Conservation (phyloP, 345 rosid genomes). For the Camelina laxa region DNA sequence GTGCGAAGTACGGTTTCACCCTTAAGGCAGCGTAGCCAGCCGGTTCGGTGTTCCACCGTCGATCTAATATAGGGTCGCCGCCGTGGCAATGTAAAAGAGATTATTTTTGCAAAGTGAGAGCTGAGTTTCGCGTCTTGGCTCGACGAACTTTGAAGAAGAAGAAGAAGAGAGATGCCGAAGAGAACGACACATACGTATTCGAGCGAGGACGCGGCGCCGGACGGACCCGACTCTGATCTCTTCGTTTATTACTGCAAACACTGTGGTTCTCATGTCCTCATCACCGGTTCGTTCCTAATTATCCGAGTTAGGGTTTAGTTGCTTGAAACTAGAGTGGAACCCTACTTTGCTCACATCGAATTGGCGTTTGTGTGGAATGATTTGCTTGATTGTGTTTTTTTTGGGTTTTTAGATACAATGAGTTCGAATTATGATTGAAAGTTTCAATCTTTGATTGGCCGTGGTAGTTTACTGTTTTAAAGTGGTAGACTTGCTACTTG, state of each 20-base stretch:
- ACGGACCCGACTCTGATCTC: conserved; percentile 96
- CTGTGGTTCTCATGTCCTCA: conserved; percentile 95
- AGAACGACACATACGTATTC: conserved; percentile 99
- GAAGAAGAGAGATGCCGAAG: conserved; percentile 78
- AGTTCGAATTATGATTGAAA: conserved; percentile 1
- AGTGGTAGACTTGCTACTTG: neutral
- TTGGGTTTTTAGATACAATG: neutral
- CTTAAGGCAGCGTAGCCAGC: neutral
- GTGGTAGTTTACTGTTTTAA: neutral
- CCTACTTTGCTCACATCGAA: neutral
- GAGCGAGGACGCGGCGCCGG: conserved; percentile 98
- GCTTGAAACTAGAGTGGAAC: conserved; percentile 11
- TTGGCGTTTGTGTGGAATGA: conserved; percentile 17
- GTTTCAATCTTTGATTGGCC: conserved; percentile 16
- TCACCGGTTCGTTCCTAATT: conserved; percentile 65
- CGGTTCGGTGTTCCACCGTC: conserved; percentile 4
- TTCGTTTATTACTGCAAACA: conserved; percentile 99
- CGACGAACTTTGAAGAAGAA: neutral
- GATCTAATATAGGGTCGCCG: neutral
- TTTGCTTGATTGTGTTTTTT: neutral
- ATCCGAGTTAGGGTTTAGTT: neutral
- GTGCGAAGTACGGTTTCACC: neutral
- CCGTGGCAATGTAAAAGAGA: neutral
- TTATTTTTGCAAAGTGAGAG: neutral
- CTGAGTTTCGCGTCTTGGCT: neutral